Evolutionary conservation across 192 early-diverging fungal species (phyloP).

Genomic region (Backusella circina): DNA sequence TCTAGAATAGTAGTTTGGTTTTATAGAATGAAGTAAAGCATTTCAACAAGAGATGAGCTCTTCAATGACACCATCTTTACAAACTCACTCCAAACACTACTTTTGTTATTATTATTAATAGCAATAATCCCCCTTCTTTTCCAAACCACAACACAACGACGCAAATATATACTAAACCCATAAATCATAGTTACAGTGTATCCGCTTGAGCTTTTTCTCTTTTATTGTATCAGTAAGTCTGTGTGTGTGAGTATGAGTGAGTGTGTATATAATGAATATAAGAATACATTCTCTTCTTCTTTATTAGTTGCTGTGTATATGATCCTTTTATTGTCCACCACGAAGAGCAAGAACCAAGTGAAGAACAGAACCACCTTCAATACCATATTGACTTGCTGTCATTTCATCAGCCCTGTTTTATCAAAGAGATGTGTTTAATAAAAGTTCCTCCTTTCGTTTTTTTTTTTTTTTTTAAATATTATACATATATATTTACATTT

Average conservation of each 20-base stretch:
- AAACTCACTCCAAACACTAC: not conserved
- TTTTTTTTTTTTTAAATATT: not conserved
- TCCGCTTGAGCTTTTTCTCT: not conserved
- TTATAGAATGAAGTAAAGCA: not conserved
- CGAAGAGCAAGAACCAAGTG: conserved; percentile 95
- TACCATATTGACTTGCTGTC: conserved; percentile 60
- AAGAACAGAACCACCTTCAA: conserved; percentile 78
- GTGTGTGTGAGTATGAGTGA: not conserved
- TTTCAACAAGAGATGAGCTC: not conserved
- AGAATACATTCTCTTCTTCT: not conserved
- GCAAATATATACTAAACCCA: not conserved
- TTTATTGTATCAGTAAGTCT: not conserved
- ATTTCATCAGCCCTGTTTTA: conserved; percentile 73
- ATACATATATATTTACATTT: conserved; percentile 81
- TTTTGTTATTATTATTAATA: not conserved
- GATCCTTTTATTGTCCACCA: conserved; percentile 59
- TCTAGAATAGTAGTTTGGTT: not conserved
- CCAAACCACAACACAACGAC: not conserved
- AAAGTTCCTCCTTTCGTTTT: not conserved
- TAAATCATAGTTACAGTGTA: not conserved
- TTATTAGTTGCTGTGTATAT: not conserved
- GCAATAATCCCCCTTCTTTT: not conserved
- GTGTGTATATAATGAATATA: not conserved
- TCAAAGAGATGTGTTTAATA: conserved; percentile 6
- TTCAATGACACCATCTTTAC: not conserved